These are phyloP conservation scores for Viridothelium virens DNA, from an alignment of 495 filamentous ascomycete species.

Conservation along the genomic window DNA sequence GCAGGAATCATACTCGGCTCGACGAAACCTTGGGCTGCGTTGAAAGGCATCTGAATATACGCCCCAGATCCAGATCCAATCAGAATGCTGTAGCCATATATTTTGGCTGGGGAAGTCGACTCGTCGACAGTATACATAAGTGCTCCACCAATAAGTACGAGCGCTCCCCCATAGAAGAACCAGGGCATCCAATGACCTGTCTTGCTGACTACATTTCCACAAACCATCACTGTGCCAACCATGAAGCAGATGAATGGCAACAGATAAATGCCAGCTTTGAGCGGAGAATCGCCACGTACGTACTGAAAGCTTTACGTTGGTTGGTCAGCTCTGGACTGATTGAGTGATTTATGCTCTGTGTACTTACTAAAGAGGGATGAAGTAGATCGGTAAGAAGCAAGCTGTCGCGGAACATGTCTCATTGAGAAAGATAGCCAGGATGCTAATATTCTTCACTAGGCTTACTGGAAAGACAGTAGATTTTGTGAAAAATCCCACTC, in stretches of 20 bases:
- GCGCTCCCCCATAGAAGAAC: conserved; percentile 19
- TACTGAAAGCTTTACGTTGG: not conserved
- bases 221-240: conserved; percentile 21
- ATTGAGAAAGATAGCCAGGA: conserved; percentile 22
- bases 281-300: conserved; percentile 17
- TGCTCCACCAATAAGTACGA: conserved; percentile 23
- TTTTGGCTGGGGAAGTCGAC: conserved; percentile 10
- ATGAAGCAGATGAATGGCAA: conserved; percentile 28
- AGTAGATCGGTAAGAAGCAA: conserved; percentile 25
- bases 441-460: conserved; percentile 7
- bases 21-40: conserved; percentile 28
- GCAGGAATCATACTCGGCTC: conserved; percentile 4
- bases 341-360: conserved; percentile 20
- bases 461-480: conserved; percentile 20
- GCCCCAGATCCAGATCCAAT: conserved; percentile 23
- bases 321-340: not conserved
- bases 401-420: conserved; percentile 16
- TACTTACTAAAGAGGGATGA: conserved; percentile 25
- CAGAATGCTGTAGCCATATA: conserved; percentile 25
- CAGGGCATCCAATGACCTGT: conserved; percentile 25
- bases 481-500: conserved; percentile 19
- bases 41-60: conserved; percentile 32
- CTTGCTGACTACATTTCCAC: conserved; percentile 23
- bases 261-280: conserved; percentile 25
- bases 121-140: conserved; percentile 17